Evolutionary conservation across 2,329 filamentous ascomycete species (phyloP), one percentile per base, ranked within the genome.

Genomic region (Aspergillus chevalieri): DNA sequence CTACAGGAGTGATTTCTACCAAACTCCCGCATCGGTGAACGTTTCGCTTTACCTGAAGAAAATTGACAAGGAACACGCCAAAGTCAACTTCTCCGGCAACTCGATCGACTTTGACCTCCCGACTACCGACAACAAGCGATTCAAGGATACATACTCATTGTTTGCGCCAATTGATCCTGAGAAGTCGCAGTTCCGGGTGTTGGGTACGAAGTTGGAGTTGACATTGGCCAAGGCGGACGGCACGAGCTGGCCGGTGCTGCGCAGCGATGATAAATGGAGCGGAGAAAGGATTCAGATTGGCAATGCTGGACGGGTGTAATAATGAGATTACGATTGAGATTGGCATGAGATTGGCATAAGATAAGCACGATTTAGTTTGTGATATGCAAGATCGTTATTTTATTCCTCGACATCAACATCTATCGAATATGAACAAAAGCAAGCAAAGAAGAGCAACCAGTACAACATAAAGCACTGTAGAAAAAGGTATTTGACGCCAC

Each of bases 1-100:
- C 21, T 15, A 43, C 62, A 87, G 86, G 52, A 83, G 87, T 65
- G 93, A 98, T 71, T 98, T 92, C 73, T 98, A 98, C 73, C 93
- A 98, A 71, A 97, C 93, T 1, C 77, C 86, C 2, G 81, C 82
- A 10, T 84, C 83, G 12, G 88, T 97, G 50, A 95, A 94, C 57
- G 91, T 87, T 2, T 93, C 88, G 7, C 86, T 96, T 59, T 98
- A 95, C 74, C 79, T 97, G 48, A 98, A 97, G 78, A 97, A 97
- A 75, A 95, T 98, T 62, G 83, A 91, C 73, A 94, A 92, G 72
- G 80, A 85, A 21, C 80, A 75, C 22, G 87, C 89, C 46, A 85
- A 80, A 57, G 79, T 97, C 43, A 75, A 79, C 21, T 92, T 97
- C 66, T 68, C 75, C 33, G 63, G 79, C 8, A 72, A 78, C 44